A percentile compares a stretch with the other conserved stretches of the same genome.
Conservation (phyloP, 148 eudicot species). For the Camellia lanceoleosa region DNA sequence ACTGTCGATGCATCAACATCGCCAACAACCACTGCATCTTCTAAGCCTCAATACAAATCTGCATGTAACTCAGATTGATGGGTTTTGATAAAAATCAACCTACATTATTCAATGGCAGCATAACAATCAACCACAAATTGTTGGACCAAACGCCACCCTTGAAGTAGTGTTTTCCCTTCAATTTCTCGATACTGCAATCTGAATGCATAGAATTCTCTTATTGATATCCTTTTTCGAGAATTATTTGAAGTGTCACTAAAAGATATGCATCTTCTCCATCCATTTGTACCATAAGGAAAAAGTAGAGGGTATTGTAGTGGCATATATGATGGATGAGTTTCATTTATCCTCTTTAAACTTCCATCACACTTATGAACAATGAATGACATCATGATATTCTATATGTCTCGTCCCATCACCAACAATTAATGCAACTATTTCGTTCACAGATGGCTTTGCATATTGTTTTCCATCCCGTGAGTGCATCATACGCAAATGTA, state of each 20-base stretch:
- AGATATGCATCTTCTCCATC: neutral
- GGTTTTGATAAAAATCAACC: neutral
- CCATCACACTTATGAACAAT: neutral
- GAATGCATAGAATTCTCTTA: neutral
- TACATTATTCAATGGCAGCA: neutral
- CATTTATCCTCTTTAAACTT: neutral
- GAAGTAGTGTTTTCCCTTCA: neutral
- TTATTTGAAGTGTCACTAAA: no score
- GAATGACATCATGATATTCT: neutral
- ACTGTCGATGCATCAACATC: slow-evolving; percentile 4
- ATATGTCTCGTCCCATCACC: neutral
- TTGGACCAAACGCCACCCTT: neutral
- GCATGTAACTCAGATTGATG: neutral
- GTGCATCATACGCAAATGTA: neutral
- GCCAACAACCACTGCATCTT: neutral
- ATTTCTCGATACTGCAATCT: neutral
- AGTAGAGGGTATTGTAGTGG: neutral
- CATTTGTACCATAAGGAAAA: neutral
- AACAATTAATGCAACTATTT: neutral
- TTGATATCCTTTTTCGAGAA: neutral
- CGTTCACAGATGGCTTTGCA: neutral
- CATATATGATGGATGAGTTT: neutral
- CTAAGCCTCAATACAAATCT: neutral
- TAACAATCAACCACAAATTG: slow-evolving; percentile 13
- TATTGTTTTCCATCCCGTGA: neutral